phyloP scores from a whole-genome alignment of 2,329 filamentous ascomycete species.

The Pseudonectria buxi region DNA sequence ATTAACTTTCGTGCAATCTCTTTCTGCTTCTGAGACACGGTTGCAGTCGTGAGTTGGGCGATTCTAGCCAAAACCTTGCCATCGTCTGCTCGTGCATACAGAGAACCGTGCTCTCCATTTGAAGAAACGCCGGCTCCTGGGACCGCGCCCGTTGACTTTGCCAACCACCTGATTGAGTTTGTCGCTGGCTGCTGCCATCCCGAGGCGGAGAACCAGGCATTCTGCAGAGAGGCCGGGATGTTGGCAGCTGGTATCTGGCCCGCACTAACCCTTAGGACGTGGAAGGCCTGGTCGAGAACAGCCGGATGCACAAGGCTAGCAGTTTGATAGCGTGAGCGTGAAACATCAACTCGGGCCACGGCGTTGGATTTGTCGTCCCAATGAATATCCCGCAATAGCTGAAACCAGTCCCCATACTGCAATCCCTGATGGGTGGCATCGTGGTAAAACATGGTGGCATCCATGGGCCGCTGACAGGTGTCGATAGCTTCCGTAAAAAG shows the following conservation, averaged over 20 bases:
- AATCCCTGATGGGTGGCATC: background rate
- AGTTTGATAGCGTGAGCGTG: background rate
- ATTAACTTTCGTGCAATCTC: conserved; percentile 21
- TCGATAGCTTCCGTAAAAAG: background rate
- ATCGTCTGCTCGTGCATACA: conserved; percentile 25
- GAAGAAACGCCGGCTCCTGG: conserved; percentile 5
- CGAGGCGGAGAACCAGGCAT: conserved; percentile 27
- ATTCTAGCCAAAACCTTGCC: conserved; percentile 24
- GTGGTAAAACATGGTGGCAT: background rate
- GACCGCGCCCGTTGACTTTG: conserved; percentile 8
- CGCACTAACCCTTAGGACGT: conserved; percentile 21
- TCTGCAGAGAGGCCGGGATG: conserved; percentile 22
- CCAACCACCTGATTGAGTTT: conserved; percentile 18
- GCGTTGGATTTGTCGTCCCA: background rate
- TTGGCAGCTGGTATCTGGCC: conserved; percentile 9
- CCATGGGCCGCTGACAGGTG: background rate
- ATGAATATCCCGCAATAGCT: background rate
- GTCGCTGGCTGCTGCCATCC: conserved; percentile 26
- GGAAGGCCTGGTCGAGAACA: conserved; percentile 30
- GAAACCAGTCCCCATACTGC: background rate
- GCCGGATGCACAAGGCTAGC: conserved; percentile 28
- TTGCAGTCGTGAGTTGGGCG: conserved; percentile 15
- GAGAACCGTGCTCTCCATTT: conserved; percentile 19
- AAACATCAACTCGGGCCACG: background rate
- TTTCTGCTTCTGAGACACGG: conserved; percentile 11